Evolutionary conservation across 768 basidiomycete species (phyloP), one percentile per base, ranked within the genome.

Genomic region (Porphyrellus cyaneotinctus): DNA sequence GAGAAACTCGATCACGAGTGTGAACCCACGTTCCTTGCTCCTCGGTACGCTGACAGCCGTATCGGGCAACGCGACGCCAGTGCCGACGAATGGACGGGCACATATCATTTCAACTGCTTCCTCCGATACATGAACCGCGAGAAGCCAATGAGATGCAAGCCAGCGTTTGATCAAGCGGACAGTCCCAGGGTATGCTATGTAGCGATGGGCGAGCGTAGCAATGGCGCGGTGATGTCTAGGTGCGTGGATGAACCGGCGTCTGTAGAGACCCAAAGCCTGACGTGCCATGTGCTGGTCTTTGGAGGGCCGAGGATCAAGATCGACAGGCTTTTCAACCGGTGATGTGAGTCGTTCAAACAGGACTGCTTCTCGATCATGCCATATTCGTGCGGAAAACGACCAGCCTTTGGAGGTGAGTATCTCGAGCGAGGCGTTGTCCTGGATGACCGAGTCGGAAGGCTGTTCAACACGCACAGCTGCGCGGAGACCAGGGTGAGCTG

Each of bases 101-200:
- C 90, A 91, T 37, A 99, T 67, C 17, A 98, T 73, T 68, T 99
- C 97, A 32, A 91, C 79, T 0, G 81, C 84, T 66, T 97, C 92
- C 53, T 83, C 80, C 7, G 79, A 77, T 48, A 97, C 74, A 59
- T 91, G 87, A 0, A 76, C 70, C 5, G 79, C 76, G 31, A 98
- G 78, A 51, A 97, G 78, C 87, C 89, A 91, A 65, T 99, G 97
- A 8, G 87, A 75, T 1, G 89, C 83, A 49, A 98, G 74, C 97
- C 97, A 99, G 38, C 95, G 81, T 72, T 97, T 95, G 46, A 90
- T 80, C 15, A 98, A 77, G 35, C 97, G 79, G 15, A 91, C 88
- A 0, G 95, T 93, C 10, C 87, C 83, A 3, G 91, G 78, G 68
- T 84, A 97, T 12, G 93, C 88, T 0, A 82, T 68, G 62, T 82